phyloP scores from a whole-genome alignment of 441 rosid species.

The Euphorbia schlechtendalii region DNA sequence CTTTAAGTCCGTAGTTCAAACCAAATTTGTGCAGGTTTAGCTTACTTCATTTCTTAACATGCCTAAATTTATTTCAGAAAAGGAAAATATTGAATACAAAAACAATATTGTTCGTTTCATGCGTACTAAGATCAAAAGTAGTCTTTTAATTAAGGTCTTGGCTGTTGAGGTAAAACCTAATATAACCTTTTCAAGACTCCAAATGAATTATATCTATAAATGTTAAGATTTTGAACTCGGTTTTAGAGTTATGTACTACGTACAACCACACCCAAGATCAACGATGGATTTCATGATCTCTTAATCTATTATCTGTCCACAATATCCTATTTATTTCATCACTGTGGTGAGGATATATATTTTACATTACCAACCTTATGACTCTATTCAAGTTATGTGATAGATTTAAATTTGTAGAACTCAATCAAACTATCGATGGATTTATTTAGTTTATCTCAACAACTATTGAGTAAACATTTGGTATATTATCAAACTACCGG shows the following conservation, averaged over 20 bases:
- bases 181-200: neutral
- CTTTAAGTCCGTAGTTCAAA: too few relatives aligned
- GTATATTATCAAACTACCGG: too few relatives aligned
- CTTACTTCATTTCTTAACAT: neutral
- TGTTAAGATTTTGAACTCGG: neutral
- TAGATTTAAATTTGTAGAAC: too few relatives aligned
- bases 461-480: too few relatives aligned
- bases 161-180: neutral
- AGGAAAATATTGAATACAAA: neutral
- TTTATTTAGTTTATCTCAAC: too few relatives aligned
- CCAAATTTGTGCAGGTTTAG: neutral
- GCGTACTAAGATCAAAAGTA: neutral
- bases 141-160: slow-evolving; percentile 7
- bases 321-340: too few relatives aligned
- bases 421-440: too few relatives aligned
- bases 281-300: neutral
- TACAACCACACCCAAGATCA: neutral
- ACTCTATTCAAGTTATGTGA: too few relatives aligned
- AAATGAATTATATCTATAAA: neutral
- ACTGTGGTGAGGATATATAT: too few relatives aligned
- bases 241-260: neutral
- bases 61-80: neutral
- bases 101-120: neutral
- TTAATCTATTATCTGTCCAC: neutral
- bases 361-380: too few relatives aligned